Evolutionary conservation across 2,329 filamentous ascomycete genomes (phyloP).

Genomic region (Xylaria sp.): DNA sequence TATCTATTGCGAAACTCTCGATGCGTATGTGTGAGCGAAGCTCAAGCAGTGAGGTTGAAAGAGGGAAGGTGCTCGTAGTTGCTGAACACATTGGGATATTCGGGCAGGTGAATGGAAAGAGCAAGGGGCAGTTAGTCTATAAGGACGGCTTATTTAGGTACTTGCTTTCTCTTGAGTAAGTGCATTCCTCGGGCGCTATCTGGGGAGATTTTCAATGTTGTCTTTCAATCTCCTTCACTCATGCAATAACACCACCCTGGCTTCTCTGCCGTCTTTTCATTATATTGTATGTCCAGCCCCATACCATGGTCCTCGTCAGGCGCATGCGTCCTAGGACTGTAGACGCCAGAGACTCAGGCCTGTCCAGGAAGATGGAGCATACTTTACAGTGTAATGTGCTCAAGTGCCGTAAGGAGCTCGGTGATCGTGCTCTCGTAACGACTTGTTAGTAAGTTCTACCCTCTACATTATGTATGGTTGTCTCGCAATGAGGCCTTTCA

Average conservation of each 20-base stretch:
- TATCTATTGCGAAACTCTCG: neutral
- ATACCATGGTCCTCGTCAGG: constrained; percentile 35
- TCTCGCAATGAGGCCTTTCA: neutral
- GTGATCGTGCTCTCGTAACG: constrained; percentile 81
- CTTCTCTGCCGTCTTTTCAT: neutral
- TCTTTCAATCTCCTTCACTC: neutral
- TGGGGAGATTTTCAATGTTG: neutral
- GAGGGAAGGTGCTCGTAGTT: constrained; percentile 20
- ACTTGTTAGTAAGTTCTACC: constrained; percentile 76
- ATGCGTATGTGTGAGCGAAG: neutral
- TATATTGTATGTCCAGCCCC: neutral
- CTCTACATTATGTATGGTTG: neutral
- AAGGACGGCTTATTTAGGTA: neutral
- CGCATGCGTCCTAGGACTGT: constrained; percentile 15
- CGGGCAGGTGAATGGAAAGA: constrained; percentile 16
- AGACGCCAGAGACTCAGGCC: neutral
- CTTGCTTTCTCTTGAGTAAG: neutral
- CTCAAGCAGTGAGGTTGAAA: neutral
- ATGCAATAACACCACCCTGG: neutral
- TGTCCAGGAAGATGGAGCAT: constrained; percentile 71
- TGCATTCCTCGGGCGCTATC: neutral
- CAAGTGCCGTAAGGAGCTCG: constrained; percentile 77
- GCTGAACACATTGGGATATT: neutral
- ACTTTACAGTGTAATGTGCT: constrained; percentile 82
- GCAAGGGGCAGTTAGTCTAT: neutral